phyloP scores from a whole-genome alignment of 2,329 filamentous ascomycete species.

The Ciborinia camelliae region DNA sequence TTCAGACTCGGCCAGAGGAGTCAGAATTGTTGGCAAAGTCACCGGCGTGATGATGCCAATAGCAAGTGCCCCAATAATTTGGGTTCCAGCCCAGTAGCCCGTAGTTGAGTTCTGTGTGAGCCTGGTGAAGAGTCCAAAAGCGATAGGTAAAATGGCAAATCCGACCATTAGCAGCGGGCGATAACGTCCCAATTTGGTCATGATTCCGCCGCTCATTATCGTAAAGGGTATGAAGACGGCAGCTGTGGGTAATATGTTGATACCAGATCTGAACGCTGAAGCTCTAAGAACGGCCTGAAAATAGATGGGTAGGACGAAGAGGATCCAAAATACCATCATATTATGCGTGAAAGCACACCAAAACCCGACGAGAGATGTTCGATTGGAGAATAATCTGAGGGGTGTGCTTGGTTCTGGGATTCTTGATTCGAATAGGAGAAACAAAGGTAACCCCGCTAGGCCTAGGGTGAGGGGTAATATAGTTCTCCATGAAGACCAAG shows the following conservation, averaged over 20 bases:
- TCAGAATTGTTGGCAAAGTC: constrained; percentile 43
- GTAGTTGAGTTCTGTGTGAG: constrained; percentile 38
- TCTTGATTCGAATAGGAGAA: constrained; percentile 24
- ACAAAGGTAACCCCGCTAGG: constrained; percentile 37
- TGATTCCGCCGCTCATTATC: background rate
- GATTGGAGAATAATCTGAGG: constrained; percentile 15
- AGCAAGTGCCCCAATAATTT: background rate
- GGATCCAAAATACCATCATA: constrained; percentile 39
- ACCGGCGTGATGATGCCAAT: constrained; percentile 11
- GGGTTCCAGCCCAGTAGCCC: constrained; percentile 23
- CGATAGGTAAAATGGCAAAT: constrained; percentile 27
- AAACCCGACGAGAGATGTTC: constrained; percentile 27
- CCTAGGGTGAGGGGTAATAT: constrained; percentile 38
- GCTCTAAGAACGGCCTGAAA: constrained; percentile 45
- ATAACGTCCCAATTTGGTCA: constrained; percentile 2
- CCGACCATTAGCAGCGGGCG: constrained; percentile 37
- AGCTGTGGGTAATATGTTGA: constrained; percentile 41
- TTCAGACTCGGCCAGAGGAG: constrained; percentile 20
- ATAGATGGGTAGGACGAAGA: constrained; percentile 47
- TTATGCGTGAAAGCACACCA: constrained; percentile 41
- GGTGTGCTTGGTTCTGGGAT: constrained; percentile 19
- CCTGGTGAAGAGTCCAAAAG: constrained; percentile 41
- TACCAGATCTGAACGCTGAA: constrained; percentile 39
- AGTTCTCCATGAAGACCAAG: constrained; percentile 19
- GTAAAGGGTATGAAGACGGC: background rate